phyloP scores from a whole-genome alignment of 352 stramenopile genomes.

The Blastocystis sp. region DNA sequence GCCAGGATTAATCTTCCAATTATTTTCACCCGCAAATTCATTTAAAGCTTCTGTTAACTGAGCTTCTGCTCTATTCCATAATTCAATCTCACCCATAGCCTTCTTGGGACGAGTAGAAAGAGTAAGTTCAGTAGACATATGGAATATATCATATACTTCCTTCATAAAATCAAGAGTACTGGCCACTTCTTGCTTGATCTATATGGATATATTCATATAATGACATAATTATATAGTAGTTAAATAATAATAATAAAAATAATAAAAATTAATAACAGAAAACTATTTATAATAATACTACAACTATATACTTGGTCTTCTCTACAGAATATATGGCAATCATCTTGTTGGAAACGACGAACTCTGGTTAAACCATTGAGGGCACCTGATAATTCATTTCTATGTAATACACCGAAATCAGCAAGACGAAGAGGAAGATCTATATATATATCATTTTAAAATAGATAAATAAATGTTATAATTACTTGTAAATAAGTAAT shows the following conservation, averaged over 20 bases:
- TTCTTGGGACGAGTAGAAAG: conserved; percentile 84
- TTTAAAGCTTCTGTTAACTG: conserved; percentile 69
- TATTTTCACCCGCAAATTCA: conserved; percentile 70
- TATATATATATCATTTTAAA: too few relatives aligned
- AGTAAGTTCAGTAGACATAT: conserved; percentile 87
- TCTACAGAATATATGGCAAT: conserved; percentile 89
- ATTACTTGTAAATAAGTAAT: too few relatives aligned
- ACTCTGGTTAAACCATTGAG: conserved; percentile 86
- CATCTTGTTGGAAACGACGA: conserved; percentile 83
- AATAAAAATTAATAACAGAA: too few relatives aligned
- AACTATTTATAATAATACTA: too few relatives aligned
- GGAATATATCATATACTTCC: conserved; percentile 86
- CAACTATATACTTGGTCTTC: too few relatives aligned
- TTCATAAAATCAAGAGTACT: conserved; percentile 83
- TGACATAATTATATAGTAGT: too few relatives aligned
- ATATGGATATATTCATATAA: too few relatives aligned
- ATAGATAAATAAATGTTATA: too few relatives aligned
- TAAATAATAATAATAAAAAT: too few relatives aligned
- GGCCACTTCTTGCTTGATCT: conserved; percentile 61
- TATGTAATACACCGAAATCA: conserved; percentile 91
- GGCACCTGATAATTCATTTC: conserved; percentile 78
- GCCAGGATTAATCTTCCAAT: conserved; percentile 82
- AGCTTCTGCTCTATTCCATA: conserved; percentile 67
- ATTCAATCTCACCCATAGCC: conserved; percentile 70
- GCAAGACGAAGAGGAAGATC: conserved; percentile 82